Base-by-base conservation (phyloP, 805 yeast species). In the Metschnikowia lachancei region DNA sequence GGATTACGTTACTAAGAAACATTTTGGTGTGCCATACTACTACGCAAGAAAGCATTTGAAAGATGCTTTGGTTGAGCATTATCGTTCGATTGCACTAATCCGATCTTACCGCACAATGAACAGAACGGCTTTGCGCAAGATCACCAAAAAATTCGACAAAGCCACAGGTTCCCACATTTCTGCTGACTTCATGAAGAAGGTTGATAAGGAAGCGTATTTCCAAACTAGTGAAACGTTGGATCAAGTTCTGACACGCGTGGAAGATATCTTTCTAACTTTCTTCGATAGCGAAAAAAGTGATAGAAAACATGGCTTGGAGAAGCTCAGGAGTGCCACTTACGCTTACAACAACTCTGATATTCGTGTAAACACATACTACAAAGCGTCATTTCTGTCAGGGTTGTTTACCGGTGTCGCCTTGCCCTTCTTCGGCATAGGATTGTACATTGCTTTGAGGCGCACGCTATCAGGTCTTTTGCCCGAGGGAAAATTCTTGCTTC, bases 131-230 rank as follows among this genome's bases (percentile, higher is more conserved):
- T 81, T 91, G 58, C 77, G 96, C 43, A 94, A 94, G 59, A 82
- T 94, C 58, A 74, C 89, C 48, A 94, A 94, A 61, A 94, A 94
- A 63, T 91, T 81, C 61, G 99, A 94, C 65, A 94, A 94, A 59
- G 74, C 83, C 4, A 74, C 83, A 2, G 61, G 69, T 11, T 69
- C 78, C 9, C 55, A 69, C 1, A 54, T 75, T 3, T 69, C 80
- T 11, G 62, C 67, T 0, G 51, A 61, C 2, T 88, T 81, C 59
- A 74, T 83, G 81, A 72, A 71, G 17, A 78, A 77, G 44, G 76
- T 87, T 6, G 81, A 82, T 50, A 54, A 60, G 3, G 50, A 53
- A 10, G 63, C 82, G n/a, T 74, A 81, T 55, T 83, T 86, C 60
- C 74, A 77, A 26, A 72, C 81, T 5, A 81, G 87, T 52, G 87